Percentiles rank a stretch among this genome's conserved stretches.
phyloP scores from a whole-genome alignment of 116 monocot species.

The Iris pallida region DNA sequence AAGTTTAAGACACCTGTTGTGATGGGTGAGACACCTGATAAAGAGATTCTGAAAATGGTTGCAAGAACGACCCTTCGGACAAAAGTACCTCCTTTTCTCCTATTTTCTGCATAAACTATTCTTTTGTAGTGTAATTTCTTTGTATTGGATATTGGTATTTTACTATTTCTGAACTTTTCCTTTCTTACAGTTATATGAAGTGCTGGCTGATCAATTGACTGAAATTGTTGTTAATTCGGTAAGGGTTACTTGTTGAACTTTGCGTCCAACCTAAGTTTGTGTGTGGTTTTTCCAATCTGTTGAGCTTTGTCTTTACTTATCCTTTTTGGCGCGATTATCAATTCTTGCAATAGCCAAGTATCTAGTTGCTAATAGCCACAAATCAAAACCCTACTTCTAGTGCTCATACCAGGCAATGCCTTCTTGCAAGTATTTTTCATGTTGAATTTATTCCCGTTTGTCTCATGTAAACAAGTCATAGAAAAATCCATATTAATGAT shows the following conservation, averaged over 20 bases:
- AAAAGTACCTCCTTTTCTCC: slow-evolving; percentile 43
- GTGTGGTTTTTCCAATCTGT: too few relatives aligned
- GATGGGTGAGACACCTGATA: slow-evolving; percentile 82
- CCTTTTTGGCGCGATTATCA: too few relatives aligned
- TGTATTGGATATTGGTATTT: background rate
- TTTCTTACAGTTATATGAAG: slow-evolving; percentile 75
- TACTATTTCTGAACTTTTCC: background rate
- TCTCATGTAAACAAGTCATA: too few relatives aligned
- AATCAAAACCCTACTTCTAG: too few relatives aligned
- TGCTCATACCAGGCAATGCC: too few relatives aligned
- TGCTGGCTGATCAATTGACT: slow-evolving; percentile 89
- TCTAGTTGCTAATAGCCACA: too few relatives aligned
- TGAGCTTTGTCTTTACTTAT: too few relatives aligned
- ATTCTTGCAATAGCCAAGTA: too few relatives aligned
- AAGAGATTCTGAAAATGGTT: slow-evolving; percentile 93
- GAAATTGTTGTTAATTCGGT: slow-evolving; percentile 95
- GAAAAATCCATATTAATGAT: too few relatives aligned
- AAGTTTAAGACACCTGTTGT: slow-evolving; percentile 95
- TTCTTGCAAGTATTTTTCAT: too few relatives aligned
- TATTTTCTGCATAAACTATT: background rate
- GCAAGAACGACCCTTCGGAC: slow-evolving; percentile 93
- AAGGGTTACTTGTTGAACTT: slow-evolving; percentile 20
- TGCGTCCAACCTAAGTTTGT: too few relatives aligned
- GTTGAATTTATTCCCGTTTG: too few relatives aligned
- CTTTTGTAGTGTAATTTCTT: background rate